These are phyloP conservation scores for Ammopiptanthus mongolicus DNA, from an alignment of 306 rosid genomes.

Conservation along the genomic window DNA sequence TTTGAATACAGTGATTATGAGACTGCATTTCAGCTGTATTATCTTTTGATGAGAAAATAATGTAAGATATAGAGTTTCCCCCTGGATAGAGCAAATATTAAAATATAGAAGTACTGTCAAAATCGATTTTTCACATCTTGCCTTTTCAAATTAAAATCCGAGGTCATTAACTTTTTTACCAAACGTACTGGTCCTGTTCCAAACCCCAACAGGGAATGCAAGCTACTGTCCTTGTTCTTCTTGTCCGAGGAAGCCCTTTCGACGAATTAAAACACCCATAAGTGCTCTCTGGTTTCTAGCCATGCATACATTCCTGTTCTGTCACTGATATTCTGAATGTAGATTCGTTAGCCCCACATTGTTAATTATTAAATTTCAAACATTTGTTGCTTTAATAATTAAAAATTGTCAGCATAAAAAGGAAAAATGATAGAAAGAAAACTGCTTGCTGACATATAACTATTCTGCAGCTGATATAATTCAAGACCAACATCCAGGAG, in stretches of 20 bases:
- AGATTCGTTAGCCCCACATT: background rate
- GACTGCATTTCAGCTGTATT: background rate
- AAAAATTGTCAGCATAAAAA: background rate
- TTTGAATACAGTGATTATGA: background rate
- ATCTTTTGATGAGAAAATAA: background rate
- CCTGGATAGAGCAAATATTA: background rate
- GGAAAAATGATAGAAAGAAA: background rate
- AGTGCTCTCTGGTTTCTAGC: background rate
- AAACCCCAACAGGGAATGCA: background rate
- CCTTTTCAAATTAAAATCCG: background rate
- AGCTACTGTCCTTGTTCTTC: background rate
- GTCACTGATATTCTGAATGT: background rate
- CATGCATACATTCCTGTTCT: background rate
- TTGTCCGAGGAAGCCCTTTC: background rate
- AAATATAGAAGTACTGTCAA: background rate
- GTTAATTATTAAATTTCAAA: background rate
- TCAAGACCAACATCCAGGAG: conserved; percentile 37
- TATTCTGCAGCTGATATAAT: conserved; percentile 36
- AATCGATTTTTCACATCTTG: background rate
- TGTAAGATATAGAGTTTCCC: background rate
- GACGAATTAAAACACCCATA: background rate
- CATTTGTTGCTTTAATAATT: background rate
- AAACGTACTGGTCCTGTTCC: background rate
- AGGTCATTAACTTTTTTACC: background rate
- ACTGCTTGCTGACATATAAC: conserved; percentile 20